Base-by-base conservation (phyloP, 176 grass and related monocot genomes). In the Ensete glaucum region DNA sequence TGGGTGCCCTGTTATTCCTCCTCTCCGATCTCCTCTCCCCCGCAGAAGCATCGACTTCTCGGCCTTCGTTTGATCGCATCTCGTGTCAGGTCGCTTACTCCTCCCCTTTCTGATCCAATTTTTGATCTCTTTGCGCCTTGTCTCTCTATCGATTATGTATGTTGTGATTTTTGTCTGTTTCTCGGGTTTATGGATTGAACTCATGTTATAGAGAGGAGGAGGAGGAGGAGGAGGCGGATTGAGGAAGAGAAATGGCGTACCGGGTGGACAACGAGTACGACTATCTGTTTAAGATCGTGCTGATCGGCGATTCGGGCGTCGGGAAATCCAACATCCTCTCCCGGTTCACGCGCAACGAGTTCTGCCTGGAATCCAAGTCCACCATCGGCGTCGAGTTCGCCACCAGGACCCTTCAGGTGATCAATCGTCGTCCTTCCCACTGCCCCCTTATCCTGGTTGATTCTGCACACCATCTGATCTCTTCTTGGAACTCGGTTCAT, bases 351-450 rank as follows among this genome's bases (percentile, higher is more conserved):
- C 83, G 86, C 75, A 91, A 96, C 72, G 54, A 82, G 78, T 96
- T 96, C 92, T 86, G 85, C 77, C 83, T 96, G 52, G 88, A 96
- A 69, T 96, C 92, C 63, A 96, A 96, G 74, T 96, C 92, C 73
- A 96, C 92, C 76, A 96, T 96, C 85, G 88, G 91, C 75, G 91
- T 94, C 73, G 91, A 94, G 65, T 94, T 94, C 76, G 91, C 91
- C 81, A 90, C 91, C 15, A 88, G 86, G 72, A 83, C 91, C 74
- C 74, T 87, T 65, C 75, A 94, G 91, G 91, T 93, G 51, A 15
- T 60, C 57, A 60, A 43, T 43, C 34, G 34, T 4, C 34, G 34
- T 43, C 34, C 34, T 43, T 43, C 34, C 4, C 34, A 43, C 34
- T 43, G 34, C 34, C 34, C 34, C 34, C 0, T 43, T 6, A 43